phyloP scores from a whole-genome alignment of 805 yeast species.

The Hagleromyces aurorensis region DNA sequence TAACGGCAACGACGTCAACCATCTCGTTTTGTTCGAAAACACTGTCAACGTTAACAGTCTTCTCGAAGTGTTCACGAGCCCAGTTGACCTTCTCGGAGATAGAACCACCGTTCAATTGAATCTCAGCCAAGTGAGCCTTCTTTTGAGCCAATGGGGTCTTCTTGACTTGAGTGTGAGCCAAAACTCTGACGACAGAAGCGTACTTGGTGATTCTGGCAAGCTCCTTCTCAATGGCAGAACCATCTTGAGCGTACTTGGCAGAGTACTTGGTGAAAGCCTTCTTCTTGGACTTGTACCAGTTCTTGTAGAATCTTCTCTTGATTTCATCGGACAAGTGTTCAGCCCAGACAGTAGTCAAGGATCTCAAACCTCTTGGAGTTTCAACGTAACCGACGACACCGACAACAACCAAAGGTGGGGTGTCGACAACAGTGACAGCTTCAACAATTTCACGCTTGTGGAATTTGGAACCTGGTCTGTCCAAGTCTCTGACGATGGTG shows the following conservation, averaged over 20 bases:
- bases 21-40: constrained; percentile 98
- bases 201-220: constrained; percentile 98
- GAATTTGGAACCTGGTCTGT: constrained; percentile 99
- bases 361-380: constrained; percentile 99
- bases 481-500: constrained; percentile 99
- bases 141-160: constrained; percentile 98
- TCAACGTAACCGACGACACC: constrained; percentile 99
- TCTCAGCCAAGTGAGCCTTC: constrained; percentile 99
- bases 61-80: constrained; percentile 99
- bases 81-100: constrained; percentile 94
- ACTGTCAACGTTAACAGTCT: constrained; percentile 91
- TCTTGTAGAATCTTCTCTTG: constrained; percentile 99
- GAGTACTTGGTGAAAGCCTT: constrained; percentile 99
- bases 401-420: constrained; percentile 97
- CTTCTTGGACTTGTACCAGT: constrained; percentile 99
- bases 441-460: constrained; percentile 99
- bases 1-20: constrained; percentile 97
- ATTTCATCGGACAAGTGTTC: constrained; percentile 99
- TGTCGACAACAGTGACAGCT: constrained; percentile 98
- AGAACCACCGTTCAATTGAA: constrained; percentile 99
- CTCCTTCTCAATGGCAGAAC: constrained; percentile 86
- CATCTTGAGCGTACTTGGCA: constrained; percentile 91
- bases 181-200: constrained; percentile 97
- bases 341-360: constrained; percentile 99
- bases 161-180: constrained; percentile 99